phyloP scores from a whole-genome alignment of 768 basidiomycete genomes.

The Cystoderma amianthinum region DNA sequence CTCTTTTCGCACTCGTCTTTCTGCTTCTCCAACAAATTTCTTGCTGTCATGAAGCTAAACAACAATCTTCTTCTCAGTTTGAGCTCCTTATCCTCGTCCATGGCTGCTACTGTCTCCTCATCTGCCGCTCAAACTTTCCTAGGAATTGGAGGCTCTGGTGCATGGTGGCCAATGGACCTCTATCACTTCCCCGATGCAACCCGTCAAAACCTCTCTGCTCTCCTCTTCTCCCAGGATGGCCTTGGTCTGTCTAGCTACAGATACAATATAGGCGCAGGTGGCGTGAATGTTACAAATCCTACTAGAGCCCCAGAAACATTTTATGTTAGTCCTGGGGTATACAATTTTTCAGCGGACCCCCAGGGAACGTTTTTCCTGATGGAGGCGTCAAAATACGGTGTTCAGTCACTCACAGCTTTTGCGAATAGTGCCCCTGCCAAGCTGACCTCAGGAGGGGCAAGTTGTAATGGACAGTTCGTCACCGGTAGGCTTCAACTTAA shows the following conservation, averaged over 20 bases:
- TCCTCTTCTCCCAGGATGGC: slow-evolving; percentile 29
- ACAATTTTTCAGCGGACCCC: slow-evolving; percentile 30
- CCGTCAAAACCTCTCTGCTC: slow-evolving; percentile 30
- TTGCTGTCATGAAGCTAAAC: too few species aligned
- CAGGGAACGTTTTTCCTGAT: slow-evolving; percentile 32
- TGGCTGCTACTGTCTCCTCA: slow-evolving; percentile 18
- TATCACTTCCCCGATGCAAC: slow-evolving; percentile 29
- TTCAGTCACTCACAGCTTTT: slow-evolving; percentile 32
- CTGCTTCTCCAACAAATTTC: too few species aligned
- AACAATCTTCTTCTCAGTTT: too few species aligned
- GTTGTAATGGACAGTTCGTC: slow-evolving; percentile 27
- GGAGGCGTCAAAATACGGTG: slow-evolving; percentile 26
- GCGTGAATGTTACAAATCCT: slow-evolving; percentile 31
- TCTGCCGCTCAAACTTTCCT: slow-evolving; percentile 26
- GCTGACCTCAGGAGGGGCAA: slow-evolving; percentile 24
- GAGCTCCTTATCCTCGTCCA: neutral
- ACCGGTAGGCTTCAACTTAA: slow-evolving; percentile 12
- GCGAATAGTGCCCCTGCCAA: slow-evolving; percentile 33
- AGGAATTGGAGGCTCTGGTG: slow-evolving; percentile 36
- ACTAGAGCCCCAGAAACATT: slow-evolving; percentile 28
- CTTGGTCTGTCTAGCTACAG: slow-evolving; percentile 35
- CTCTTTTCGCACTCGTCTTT: too few species aligned
- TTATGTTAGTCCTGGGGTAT: slow-evolving; percentile 28
- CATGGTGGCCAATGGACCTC: slow-evolving; percentile 40
- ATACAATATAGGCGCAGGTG: slow-evolving; percentile 36